Base-by-base conservation (phyloP, 2,329 filamentous ascomycete species). In the Pyricularia grisea region DNA sequence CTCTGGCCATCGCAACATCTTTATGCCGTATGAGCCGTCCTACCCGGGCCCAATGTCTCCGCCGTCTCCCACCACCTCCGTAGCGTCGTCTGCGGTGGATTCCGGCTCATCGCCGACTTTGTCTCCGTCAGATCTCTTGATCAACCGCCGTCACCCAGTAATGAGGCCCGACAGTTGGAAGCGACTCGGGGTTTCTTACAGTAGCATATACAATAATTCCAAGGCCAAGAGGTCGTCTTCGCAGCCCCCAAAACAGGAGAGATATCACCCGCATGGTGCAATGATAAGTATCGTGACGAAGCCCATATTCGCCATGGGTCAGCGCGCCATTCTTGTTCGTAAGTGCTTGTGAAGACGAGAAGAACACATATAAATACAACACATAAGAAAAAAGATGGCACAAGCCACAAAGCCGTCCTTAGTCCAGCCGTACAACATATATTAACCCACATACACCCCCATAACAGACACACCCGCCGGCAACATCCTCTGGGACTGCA, bases 401-500 rank as follows among this genome's bases (percentile, higher is more conserved):
- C 42, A 20, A 55, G 42, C n/a, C 42, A n/a, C 17, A 55, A 50
- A 9, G 4, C 17, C 9, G 42, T 7, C 42, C 42, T 55, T 55
- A 20, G 17, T 0, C 12, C 33, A 12, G 33, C 42, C 42, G n/a
- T 0, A 77, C 33, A 42, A 42, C 12, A 42, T 17, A 82, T 68
- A 95, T 95, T 71, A 92, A 92, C 0, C 89, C 95, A 78, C 85
- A 42, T 42, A 92, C 36, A 88, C 88, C 25, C 83, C 93, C 65
- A 80, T 96, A 2, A 79, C 94, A 14, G 81, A 84, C 67, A 92
- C 90, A 0, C 81, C 85, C 0, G 70, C 77, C 0, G 91, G 92
- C 0, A 94, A 94, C 75, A 78, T 95, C 1, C 84, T 95, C 1
- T 96, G 92, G 92, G 92, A 95, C 77, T 88, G 90, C 71, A 81